These are phyloP conservation scores for Zhuliangozyma blackwelliae DNA, from an alignment of 1,139 yeast species.

Conservation along the genomic window DNA sequence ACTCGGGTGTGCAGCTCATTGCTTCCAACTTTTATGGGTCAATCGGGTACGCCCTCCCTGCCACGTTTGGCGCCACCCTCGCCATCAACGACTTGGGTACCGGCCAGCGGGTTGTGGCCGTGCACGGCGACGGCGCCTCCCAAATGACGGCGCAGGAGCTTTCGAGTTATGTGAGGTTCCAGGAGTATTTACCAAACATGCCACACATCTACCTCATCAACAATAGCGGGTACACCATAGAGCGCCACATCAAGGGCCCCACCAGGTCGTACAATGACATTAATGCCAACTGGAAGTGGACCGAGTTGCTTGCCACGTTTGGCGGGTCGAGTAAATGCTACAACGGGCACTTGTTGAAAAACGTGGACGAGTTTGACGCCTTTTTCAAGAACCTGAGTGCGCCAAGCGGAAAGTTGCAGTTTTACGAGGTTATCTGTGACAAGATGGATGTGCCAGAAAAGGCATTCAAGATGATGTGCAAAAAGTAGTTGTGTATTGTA, in stretches of 20 bases:
- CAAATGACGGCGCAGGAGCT: slow-evolving; percentile 87
- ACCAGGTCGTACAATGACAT: slow-evolving; percentile 75
- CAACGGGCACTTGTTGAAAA: slow-evolving; percentile 27
- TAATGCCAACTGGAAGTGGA: slow-evolving; percentile 77
- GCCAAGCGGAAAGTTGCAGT: slow-evolving; percentile 26
- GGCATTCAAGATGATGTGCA: slow-evolving; percentile 19
- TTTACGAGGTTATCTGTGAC: slow-evolving; percentile 57
- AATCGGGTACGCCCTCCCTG: slow-evolving; percentile 84
- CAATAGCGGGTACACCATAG: slow-evolving; percentile 84
- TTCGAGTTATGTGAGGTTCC: slow-evolving; percentile 59
- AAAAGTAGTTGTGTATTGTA: slow-evolving; percentile 2
- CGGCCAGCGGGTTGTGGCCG: slow-evolving; percentile 55
- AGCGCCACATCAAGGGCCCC: slow-evolving; percentile 78
- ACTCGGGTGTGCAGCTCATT: slow-evolving; percentile 45
- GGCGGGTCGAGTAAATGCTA: slow-evolving; percentile 51
- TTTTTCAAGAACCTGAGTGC: slow-evolving; percentile 21
- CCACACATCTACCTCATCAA: slow-evolving; percentile 70
- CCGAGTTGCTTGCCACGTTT: slow-evolving; percentile 56
- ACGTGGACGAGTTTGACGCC: slow-evolving; percentile 24
- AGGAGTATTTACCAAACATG: slow-evolving; percentile 30
- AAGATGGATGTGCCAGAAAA: slow-evolving; percentile 61
- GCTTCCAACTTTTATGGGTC: slow-evolving; percentile 76
- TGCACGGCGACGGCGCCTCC: slow-evolving; percentile 90
- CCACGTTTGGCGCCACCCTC: slow-evolving; percentile 72
- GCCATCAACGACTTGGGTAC: slow-evolving; percentile 56